Percentiles rank a stretch among this genome's conserved stretches.
These are phyloP conservation scores for Acaromyces ingoldii DNA, from an alignment of 1,284 basidiomycete species.

Conservation along the genomic window DNA sequence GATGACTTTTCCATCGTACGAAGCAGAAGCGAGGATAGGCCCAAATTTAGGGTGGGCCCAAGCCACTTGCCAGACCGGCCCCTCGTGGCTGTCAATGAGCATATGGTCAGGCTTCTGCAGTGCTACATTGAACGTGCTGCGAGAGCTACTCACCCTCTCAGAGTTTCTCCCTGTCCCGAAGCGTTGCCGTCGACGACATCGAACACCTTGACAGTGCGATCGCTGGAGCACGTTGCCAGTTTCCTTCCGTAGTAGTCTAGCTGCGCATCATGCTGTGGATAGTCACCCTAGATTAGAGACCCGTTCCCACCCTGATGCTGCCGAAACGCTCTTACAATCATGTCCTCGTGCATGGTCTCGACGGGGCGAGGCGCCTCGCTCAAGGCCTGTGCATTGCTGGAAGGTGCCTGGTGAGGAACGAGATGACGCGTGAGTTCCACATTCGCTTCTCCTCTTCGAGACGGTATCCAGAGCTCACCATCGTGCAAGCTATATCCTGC, in stretches of 20 bases:
- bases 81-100: constrained; percentile 66
- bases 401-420: no score
- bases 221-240: constrained; percentile 92
- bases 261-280: constrained; percentile 75
- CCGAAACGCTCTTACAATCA: constrained; percentile 24
- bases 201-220: constrained; percentile 91
- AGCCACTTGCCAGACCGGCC: constrained; percentile 96
- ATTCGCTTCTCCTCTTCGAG: no score
- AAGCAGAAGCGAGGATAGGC: constrained; percentile 90
- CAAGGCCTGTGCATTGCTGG: constrained; percentile 1
- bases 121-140: neutral
- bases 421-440: no score
- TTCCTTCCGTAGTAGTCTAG: constrained; percentile 96
- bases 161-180: constrained; percentile 56
- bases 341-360: constrained; percentile 50
- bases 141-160: constrained; percentile 17
- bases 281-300: neutral
- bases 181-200: constrained; percentile 84
- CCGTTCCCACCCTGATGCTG: neutral
- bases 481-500: no score
- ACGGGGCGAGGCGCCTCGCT: constrained; percentile 19
- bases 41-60: constrained; percentile 94
- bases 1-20: constrained; percentile 95
- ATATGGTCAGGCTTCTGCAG: neutral
- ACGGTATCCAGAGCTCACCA: no score